These are phyloP conservation scores for Nigrograna mackinnonii DNA, from an alignment of 2,329 filamentous ascomycete genomes.

Conservation along the genomic window DNA sequence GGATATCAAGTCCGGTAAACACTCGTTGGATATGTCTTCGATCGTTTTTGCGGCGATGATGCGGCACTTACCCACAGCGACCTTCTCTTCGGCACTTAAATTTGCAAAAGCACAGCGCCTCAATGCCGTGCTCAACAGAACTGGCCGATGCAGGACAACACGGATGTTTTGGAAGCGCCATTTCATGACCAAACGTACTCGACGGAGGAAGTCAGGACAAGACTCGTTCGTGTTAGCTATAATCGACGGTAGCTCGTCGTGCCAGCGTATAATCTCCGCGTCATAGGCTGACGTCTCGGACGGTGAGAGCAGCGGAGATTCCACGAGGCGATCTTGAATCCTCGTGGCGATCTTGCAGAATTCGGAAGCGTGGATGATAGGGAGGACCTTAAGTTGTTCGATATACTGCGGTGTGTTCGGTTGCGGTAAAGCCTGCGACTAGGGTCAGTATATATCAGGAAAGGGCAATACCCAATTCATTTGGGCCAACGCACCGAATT, in stretches of 20 bases:
- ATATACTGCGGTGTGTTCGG: conserved; percentile 42
- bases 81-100: conserved; percentile 65
- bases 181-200: conserved; percentile 75
- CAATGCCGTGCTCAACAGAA: conserved; percentile 67
- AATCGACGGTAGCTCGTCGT: conserved; percentile 65
- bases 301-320: conserved; percentile 67
- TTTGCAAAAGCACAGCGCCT: conserved; percentile 55
- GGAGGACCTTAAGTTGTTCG: conserved; percentile 68
- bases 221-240: conserved; percentile 56
- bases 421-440: conserved; percentile 41
- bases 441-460: conserved; percentile 1
- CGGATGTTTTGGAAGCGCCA: conserved; percentile 81
- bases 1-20: conserved; percentile 73
- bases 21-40: conserved; percentile 71
- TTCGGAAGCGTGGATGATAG: conserved; percentile 74
- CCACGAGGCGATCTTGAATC: conserved; percentile 75
- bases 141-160: conserved; percentile 74
- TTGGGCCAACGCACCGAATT: conserved; percentile 28
- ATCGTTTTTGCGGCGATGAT: conserved; percentile 72
- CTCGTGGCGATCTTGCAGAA: conserved; percentile 80
- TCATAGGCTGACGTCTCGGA: conserved; percentile 71
- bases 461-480: neutral
- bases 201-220: conserved; percentile 71
- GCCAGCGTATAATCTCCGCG: conserved; percentile 71
- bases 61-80: conserved; percentile 70